Evolutionary conservation across 805 yeast species (phyloP), one percentile per base, ranked within the genome.

Genomic region (Candida patagonica): DNA sequence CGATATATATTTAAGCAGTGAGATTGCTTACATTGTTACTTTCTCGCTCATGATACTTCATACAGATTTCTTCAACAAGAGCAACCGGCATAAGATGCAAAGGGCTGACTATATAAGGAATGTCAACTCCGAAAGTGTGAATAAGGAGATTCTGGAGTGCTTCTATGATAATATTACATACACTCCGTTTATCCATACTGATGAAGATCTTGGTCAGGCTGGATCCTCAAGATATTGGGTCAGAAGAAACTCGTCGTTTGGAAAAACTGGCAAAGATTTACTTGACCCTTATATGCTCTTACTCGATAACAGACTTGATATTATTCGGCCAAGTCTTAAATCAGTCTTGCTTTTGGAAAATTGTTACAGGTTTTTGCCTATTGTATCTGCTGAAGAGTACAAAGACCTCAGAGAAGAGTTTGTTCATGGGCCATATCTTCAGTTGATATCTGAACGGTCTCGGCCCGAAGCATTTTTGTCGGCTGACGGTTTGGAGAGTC

Each of bases 11-110:
- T 37, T 52, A n/a, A 53, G 56, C 13, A 48, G 50, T 1, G 82
- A 78, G 42, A 74, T 76, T 31, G 74, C 80, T 6, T 78, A 80
- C 51, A 72, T 78, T 35, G 53, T 80, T 9, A 67, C 76, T 1
- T 82, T 77, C 51, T 76, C 86, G 2, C 56, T 82, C 30, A 65
- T 82, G 34, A 76, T 82, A 68, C 60, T 82, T 24, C 89, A 82
- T 53, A 82, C 92, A 0, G 92, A 81, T 53, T 70, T 65, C 42
- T 82, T 78, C 61, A 82, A 81, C 58, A 68, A 70, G 15, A 76
- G 71, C 54, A 80, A 80, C 58, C 76, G 72, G 50, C 68, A 63
- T 41, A 82, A 82, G 54, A 80, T 82, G 83, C 59, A 76, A 7
- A 76, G 71, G 50, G 56, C 63, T 3, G 87, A 80, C 46, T 82